Evolutionary conservation across 352 stramenopile genomes (phyloP), one percentile per base, ranked within the genome.

Genomic region (Globisporangium splendens): DNA sequence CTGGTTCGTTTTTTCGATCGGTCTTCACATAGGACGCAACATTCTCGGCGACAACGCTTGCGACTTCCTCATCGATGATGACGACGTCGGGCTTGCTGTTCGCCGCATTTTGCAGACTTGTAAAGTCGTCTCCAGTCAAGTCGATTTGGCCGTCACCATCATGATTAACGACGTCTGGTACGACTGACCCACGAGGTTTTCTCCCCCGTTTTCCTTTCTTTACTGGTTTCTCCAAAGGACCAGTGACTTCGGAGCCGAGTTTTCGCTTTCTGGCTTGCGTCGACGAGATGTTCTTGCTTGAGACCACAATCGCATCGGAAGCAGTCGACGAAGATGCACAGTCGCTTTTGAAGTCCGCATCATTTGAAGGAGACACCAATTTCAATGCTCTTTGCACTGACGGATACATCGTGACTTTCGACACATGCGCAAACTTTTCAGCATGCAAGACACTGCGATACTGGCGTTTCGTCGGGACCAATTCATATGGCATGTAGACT

Each of bases 401-500:
- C 15, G 61, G 31, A 64, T 88, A 88, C 46, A 87, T 64, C 2
- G 74, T 59, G 1, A 74, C 58, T 0, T 47, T 56, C 11, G 53
- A 65, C n/a, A 65, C 66, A 6, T 58, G 66, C 18, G 70, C 46
- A 10, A 64, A 69, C 18, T 72, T 63, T 54, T 88, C 77, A 31
- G 80, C 73, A 15, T 68, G 54, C 14, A 91, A 28, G 0, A 91
- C 79, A 8, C 54, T 61, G 50, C 65, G 66, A 49, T 84, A 91
- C 12, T 85, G 66, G 2, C 77, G 77, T 15, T 70, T 69, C 44
- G 46, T 66, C 15, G 75, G 85, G 1, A 88, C 68, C 11, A 91
- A 70, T 56, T 90, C 81, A 57, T 87, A 93, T 3, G 79, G 81
- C 75, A 89, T 88, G 48, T 58, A 74, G 13, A 90, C 78, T 28